phyloP scores from a whole-genome alignment of 148 eudicot species.

The Arbutus unedo region DNA sequence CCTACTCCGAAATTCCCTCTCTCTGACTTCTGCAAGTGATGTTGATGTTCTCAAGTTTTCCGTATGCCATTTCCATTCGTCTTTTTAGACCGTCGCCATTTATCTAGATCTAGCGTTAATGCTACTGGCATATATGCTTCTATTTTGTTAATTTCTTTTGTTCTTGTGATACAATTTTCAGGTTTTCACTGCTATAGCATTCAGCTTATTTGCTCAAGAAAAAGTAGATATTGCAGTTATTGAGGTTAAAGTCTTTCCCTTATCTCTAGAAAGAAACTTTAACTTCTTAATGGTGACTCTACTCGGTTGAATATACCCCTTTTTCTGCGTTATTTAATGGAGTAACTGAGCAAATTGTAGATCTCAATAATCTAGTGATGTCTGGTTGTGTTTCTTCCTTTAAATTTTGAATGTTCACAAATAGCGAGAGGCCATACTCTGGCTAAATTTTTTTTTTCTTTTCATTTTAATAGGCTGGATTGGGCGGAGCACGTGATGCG shows the following conservation, averaged over 20 bases:
- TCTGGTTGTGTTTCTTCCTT: not conserved
- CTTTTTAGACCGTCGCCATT: not conserved
- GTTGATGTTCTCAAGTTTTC: not conserved
- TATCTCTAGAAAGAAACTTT: not conserved
- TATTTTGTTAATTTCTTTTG: not conserved
- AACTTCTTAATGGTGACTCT: not conserved
- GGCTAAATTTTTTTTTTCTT: not conserved
- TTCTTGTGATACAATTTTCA: constrained; percentile 26
- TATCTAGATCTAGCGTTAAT: not conserved
- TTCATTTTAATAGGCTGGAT: constrained; percentile 59
- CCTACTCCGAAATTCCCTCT: not conserved
- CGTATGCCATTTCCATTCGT: not conserved
- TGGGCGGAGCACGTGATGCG: constrained; percentile 98
- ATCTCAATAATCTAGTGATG: not conserved
- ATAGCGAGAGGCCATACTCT: not conserved
- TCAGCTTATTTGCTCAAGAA: constrained; percentile 70
- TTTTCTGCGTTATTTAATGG: not conserved
- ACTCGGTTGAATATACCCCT: not conserved
- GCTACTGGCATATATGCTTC: not conserved
- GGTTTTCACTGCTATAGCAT: constrained; percentile 89
- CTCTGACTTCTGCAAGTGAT: not conserved
- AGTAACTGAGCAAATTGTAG: not conserved
- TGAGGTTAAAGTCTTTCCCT: constrained; percentile 1
- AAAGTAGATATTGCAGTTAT: constrained; percentile 5
- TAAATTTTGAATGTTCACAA: not conserved